phyloP scores from a whole-genome alignment of 495 filamentous ascomycete species.

The Clohesyomyces aquaticus region DNA sequence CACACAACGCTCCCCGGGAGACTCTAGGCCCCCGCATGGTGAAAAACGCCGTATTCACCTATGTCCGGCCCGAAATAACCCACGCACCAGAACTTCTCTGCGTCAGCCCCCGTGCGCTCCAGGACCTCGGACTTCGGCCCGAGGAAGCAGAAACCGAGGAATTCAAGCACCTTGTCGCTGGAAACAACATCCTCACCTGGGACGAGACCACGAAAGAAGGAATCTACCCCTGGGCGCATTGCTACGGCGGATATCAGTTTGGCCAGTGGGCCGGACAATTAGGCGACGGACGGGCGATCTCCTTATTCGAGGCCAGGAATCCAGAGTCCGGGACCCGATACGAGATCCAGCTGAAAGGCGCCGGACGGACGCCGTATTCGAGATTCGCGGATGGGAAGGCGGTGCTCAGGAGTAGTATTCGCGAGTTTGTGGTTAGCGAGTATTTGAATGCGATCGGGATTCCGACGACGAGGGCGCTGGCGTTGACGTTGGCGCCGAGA shows the following conservation, averaged over 20 bases:
- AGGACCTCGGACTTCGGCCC: conserved; percentile 71
- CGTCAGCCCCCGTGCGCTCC: conserved; percentile 74
- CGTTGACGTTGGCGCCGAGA: conserved; percentile 74
- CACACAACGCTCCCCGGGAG: conserved; percentile 76
- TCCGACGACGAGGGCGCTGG: conserved; percentile 83
- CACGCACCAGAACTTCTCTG: conserved; percentile 77
- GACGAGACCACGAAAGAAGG: conserved; percentile 59
- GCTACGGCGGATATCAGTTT: conserved; percentile 88
- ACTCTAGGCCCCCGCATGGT: conserved; percentile 81
- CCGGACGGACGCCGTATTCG: conserved; percentile 89
- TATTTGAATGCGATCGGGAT: conserved; percentile 77
- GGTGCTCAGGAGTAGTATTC: conserved; percentile 84
- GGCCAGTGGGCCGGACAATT: conserved; percentile 87
- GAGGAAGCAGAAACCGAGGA: conserved; percentile 71
- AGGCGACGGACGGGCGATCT: conserved; percentile 92
- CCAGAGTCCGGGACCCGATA: conserved; percentile 71
- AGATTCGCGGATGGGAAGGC: conserved; percentile 98
- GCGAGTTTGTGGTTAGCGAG: conserved; percentile 91
- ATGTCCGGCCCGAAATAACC: conserved; percentile 75
- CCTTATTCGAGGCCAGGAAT: conserved; percentile 87
- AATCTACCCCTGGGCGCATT: conserved; percentile 96
- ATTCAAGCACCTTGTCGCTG: conserved; percentile 75
- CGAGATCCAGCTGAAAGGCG: conserved; percentile 93
- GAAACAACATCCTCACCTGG: conserved; percentile 68
- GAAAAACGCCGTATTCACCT: conserved; percentile 84